phyloP scores from a whole-genome alignment of 345 rosid species.

The Atalantia buxifolia region DNA sequence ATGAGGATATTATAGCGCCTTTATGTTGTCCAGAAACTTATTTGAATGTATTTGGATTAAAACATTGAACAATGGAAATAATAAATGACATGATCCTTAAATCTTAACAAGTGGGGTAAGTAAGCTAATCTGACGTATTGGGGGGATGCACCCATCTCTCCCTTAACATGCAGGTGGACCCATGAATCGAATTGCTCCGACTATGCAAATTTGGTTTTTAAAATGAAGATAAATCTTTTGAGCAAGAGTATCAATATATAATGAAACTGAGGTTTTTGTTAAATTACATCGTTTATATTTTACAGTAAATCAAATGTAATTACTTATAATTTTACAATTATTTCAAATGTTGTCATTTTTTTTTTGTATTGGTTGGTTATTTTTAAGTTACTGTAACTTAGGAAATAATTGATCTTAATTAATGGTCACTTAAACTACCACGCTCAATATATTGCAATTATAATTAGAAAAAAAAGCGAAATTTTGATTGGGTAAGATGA shows the following conservation, averaged over 20 bases:
- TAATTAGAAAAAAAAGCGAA: neutral
- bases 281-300: too few relatives aligned
- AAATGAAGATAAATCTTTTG: neutral
- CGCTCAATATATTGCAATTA: neutral
- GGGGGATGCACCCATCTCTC: conserved; percentile 33
- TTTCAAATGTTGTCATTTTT: too few relatives aligned
- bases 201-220: conserved; percentile 13
- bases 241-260: neutral
- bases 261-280: neutral
- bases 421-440: neutral
- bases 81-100: conserved; percentile 35
- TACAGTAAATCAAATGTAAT: too few relatives aligned
- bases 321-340: too few relatives aligned
- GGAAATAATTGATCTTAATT: conserved; percentile 1
- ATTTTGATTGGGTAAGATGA: conserved; percentile 8
- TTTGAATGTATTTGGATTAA: neutral
- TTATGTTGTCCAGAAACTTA: neutral
- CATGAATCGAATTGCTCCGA: conserved; percentile 23
- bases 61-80: neutral
- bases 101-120: conserved; percentile 36
- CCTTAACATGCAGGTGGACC: conserved; percentile 32
- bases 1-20: neutral
- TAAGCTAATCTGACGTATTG: conserved; percentile 1
- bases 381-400: too few relatives aligned
- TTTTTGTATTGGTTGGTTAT: too few relatives aligned